Conservation (phyloP, 768 basidiomycete genomes). For the Russula earlei region DNA sequence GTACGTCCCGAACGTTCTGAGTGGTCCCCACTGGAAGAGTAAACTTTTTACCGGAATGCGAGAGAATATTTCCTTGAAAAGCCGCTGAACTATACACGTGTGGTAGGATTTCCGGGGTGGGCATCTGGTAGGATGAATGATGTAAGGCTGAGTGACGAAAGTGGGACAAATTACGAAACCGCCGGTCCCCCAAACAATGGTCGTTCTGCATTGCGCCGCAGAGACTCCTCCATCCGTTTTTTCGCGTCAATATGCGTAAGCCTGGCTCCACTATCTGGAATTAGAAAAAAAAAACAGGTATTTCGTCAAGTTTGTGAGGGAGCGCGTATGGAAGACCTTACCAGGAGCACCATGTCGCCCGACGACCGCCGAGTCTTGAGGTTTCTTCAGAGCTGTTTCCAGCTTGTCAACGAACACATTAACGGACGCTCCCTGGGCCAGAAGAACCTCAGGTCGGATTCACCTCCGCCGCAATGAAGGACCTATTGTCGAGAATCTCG, state of each 20-base stretch:
- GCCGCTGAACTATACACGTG: constrained; percentile 77
- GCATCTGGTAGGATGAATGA: constrained; percentile 31
- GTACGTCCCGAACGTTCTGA: constrained; percentile 57
- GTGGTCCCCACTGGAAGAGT: constrained; percentile 77
- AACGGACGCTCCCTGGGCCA: neutral
- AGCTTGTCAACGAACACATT: constrained; percentile 10
- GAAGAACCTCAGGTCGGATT: constrained; percentile 7
- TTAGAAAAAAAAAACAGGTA: neutral
- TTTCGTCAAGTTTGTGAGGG: neutral
- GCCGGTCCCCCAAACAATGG: constrained; percentile 52
- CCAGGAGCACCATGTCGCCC: neutral
- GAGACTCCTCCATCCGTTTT: constrained; percentile 49
- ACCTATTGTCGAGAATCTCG: constrained; percentile 56
- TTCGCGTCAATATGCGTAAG: constrained; percentile 30
- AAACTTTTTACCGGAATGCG: constrained; percentile 68
- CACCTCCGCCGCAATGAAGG: constrained; percentile 41
- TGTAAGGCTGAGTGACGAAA: neutral
- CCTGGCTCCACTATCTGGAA: constrained; percentile 2
- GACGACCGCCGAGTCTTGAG: neutral
- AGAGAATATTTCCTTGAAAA: constrained; percentile 53
- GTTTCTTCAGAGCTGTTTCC: constrained; percentile 1
- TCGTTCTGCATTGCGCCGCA: constrained; percentile 52
- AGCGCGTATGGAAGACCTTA: neutral
- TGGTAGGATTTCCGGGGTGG: constrained; percentile 57
- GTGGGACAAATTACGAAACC: constrained; percentile 29